Conservation (phyloP, 2,329 filamentous ascomycete genomes). For the Neoscytalidium dimidiatum region DNA sequence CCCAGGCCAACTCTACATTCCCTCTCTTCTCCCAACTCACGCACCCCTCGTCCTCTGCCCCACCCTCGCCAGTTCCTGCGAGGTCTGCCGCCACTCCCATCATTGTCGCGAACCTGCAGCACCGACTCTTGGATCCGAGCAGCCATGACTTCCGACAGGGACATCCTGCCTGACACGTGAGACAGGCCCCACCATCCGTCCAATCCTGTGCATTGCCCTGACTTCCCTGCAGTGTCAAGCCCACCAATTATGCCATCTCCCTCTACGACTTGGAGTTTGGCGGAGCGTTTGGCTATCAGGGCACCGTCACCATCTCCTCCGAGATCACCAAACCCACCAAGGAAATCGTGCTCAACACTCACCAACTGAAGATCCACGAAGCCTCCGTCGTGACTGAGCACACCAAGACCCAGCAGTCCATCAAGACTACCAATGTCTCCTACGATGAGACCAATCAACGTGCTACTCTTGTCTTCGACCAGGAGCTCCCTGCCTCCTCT, state of each 20-base stretch:
- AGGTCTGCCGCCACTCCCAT: background rate
- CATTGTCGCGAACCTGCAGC: slow-evolving; percentile 6
- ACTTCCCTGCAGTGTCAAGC: slow-evolving; percentile 64
- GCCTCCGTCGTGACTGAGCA: slow-evolving; percentile 64
- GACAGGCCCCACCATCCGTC: slow-evolving; percentile 20
- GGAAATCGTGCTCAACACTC: slow-evolving; percentile 80
- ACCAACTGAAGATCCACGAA: slow-evolving; percentile 76
- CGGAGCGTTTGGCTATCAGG: slow-evolving; percentile 78
- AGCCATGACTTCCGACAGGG: slow-evolving; percentile 48
- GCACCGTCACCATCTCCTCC: slow-evolving; percentile 77
- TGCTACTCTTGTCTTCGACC: slow-evolving; percentile 73
- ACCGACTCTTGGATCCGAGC: slow-evolving; percentile 16
- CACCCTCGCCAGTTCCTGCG: background rate
- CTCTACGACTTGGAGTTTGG: slow-evolving; percentile 75
- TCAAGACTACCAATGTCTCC: slow-evolving; percentile 66
- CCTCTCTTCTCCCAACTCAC: background rate
- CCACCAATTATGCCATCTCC: slow-evolving; percentile 81
- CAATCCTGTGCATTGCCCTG: slow-evolving; percentile 20
- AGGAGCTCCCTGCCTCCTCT: slow-evolving; percentile 67
- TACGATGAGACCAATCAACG: slow-evolving; percentile 86
- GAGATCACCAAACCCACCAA: slow-evolving; percentile 71
- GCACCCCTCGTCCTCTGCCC: background rate
- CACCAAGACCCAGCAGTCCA: slow-evolving; percentile 57
- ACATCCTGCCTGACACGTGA: slow-evolving; percentile 48
- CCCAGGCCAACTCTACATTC: background rate